Evolutionary conservation across 1,284 basidiomycete species (phyloP).

Genomic region (Papiliotrema nemorosa): DNA sequence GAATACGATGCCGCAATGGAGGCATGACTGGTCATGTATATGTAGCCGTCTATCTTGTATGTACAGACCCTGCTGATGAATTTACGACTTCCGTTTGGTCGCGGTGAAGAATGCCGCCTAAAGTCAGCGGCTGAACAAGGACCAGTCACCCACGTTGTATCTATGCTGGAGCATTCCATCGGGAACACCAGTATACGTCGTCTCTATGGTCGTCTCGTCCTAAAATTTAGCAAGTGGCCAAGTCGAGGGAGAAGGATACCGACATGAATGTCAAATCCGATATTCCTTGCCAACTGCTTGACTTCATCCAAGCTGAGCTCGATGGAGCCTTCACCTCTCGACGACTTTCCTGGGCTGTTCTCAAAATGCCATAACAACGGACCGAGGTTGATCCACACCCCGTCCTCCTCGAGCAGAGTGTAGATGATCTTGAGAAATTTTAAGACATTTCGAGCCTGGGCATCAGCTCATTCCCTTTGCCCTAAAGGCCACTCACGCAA

Average conservation of each 20-base stretch:
- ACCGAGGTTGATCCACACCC: constrained; percentile 87
- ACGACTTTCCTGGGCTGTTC: constrained; percentile 59
- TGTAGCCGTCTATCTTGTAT: not conserved
- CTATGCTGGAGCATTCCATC: constrained; percentile 82
- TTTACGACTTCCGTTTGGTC: constrained; percentile 53
- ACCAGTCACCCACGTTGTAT: constrained; percentile 59
- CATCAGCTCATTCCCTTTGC: not conserved
- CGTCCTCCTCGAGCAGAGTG: constrained; percentile 70
- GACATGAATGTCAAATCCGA: constrained; percentile 82
- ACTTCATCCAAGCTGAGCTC: constrained; percentile 88
- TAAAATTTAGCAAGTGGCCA: too few species aligned
- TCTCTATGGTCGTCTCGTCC: constrained; percentile 74
- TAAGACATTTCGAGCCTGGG: constrained; percentile 83
- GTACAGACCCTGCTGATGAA: not conserved
- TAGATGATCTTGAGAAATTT: constrained; percentile 82
- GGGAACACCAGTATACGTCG: constrained; percentile 82
- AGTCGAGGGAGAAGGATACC: constrained; percentile 32
- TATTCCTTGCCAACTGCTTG: constrained; percentile 64
- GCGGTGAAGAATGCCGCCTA: constrained; percentile 76
- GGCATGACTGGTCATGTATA: not conserved
- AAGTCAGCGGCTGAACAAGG: constrained; percentile 1
- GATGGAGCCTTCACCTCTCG: constrained; percentile 67
- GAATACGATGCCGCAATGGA: constrained; percentile 20
- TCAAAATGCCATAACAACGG: constrained; percentile 97
- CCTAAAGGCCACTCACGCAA: constrained; percentile 58